Percentiles rank a stretch among this genome's conserved stretches.
These are phyloP conservation scores for Persicaria tinctoria DNA, from an alignment of 148 eudicot species.

Conservation along the genomic window DNA sequence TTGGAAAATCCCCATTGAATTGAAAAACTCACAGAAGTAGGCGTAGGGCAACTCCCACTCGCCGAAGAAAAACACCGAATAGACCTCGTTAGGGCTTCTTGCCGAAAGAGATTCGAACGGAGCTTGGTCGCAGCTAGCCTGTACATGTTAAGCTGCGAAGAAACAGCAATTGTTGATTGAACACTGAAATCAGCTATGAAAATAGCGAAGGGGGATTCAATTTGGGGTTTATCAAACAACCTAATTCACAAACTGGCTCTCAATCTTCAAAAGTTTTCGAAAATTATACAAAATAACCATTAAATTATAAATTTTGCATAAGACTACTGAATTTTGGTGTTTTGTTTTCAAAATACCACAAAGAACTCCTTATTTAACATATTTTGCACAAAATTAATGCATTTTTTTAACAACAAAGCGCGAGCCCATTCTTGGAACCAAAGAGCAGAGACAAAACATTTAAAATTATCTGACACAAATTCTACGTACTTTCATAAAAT, in stretches of 20 bases:
- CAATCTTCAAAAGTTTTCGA: too few species aligned
- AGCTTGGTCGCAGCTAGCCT: constrained; percentile 1
- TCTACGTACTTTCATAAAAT: too few species aligned
- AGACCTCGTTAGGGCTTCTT: constrained; percentile 3
- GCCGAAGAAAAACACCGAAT: neutral
- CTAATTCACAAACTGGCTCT: neutral
- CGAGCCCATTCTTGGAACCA: too few species aligned
- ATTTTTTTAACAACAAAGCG: too few species aligned
- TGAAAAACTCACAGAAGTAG: constrained; percentile 4
- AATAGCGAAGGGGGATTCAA: neutral
- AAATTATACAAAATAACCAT: too few species aligned
- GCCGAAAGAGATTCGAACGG: constrained; percentile 1
- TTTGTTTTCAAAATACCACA: too few species aligned
- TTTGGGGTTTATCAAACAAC: neutral
- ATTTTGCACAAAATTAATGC: too few species aligned
- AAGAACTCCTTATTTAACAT: too few species aligned
- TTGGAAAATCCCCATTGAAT: neutral
- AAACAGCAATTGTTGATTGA: neutral
- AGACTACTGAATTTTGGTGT: too few species aligned
- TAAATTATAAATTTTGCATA: too few species aligned
- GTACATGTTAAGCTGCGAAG: constrained; percentile 7
- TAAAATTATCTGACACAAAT: too few species aligned
- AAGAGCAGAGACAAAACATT: too few species aligned
- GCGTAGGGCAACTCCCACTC: neutral
- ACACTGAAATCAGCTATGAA: neutral